Percentiles rank a stretch among this genome's conserved stretches.
phyloP scores from a whole-genome alignment of 768 basidiomycete species.

The Hericium alpestre region DNA sequence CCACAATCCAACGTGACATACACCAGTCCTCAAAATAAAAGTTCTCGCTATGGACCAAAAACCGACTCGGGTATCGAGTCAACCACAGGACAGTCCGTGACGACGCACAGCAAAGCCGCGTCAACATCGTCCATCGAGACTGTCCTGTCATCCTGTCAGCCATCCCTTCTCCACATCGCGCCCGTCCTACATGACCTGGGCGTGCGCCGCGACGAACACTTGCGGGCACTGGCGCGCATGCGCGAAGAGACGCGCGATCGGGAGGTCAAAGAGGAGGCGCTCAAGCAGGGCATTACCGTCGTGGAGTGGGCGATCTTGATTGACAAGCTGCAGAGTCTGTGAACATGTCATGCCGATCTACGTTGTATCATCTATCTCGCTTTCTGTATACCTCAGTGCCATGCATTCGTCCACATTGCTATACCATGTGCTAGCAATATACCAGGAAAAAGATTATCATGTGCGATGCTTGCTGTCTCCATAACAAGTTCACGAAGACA shows the following conservation, averaged over 20 bases:
- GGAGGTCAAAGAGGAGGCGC: slow-evolving; percentile 60
- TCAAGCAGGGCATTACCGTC: slow-evolving; percentile 57
- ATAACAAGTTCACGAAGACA: not conserved
- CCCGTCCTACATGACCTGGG: slow-evolving; percentile 50
- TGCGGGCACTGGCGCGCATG: slow-evolving; percentile 50
- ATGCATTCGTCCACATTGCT: too few species aligned
- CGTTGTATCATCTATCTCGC: not conserved
- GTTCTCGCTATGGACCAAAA: not conserved
- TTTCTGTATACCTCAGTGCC: not conserved
- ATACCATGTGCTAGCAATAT: too few species aligned
- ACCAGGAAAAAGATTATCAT: too few species aligned
- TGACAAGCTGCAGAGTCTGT: slow-evolving; percentile 42
- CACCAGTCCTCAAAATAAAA: not conserved
- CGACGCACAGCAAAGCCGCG: slow-evolving; percentile 23
- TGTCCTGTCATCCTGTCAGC: slow-evolving; percentile 51
- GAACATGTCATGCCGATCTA: not conserved
- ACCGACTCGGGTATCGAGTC: slow-evolving; percentile 8
- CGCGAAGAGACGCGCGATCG: slow-evolving; percentile 57
- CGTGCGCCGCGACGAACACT: slow-evolving; percentile 47
- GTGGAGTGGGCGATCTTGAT: slow-evolving; percentile 74
- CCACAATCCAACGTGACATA: slow-evolving; percentile 1
- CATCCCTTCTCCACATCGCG: slow-evolving; percentile 52
- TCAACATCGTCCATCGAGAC: slow-evolving; percentile 35
- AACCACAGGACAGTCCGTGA: not conserved
- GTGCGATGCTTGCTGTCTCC: too few species aligned